Conservation (phyloP, 306 rosid species). For the Prunus salicina region DNA sequence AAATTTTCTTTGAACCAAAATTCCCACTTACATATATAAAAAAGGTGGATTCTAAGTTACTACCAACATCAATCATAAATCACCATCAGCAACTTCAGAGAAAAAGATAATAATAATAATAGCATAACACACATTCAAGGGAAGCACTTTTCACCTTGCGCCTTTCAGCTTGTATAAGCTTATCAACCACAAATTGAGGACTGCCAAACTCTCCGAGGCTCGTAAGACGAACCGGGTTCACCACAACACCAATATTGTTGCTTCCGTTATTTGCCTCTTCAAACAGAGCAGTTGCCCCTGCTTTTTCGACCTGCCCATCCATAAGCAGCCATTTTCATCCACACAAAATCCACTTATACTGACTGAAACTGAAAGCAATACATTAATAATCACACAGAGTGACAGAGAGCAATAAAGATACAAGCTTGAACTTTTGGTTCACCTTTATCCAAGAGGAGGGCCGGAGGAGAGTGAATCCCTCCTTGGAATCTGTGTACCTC, state of each 20-base stretch:
- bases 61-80: background rate
- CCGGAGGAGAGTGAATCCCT: slow-evolving; percentile 88
- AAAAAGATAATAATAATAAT: background rate
- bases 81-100: slow-evolving; percentile 2
- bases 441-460: slow-evolving; percentile 91
- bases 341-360: background rate
- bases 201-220: slow-evolving; percentile 78
- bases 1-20: background rate
- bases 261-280: slow-evolving; percentile 63
- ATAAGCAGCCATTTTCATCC: background rate
- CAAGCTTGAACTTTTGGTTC: background rate
- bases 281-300: slow-evolving; percentile 83
- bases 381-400: background rate
- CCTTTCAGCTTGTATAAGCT: slow-evolving; percentile 83
- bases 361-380: too few relatives aligned
- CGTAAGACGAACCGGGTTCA: slow-evolving; percentile 78
- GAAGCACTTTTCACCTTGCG: slow-evolving; percentile 54
- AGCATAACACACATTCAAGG: background rate
- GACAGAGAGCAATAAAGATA: background rate
- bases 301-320: slow-evolving; percentile 73
- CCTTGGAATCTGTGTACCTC: slow-evolving; percentile 67
- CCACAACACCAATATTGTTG: slow-evolving; percentile 86
- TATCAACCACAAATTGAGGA: slow-evolving; percentile 83
- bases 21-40: too few relatives aligned
- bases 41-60: too few relatives aligned